These are phyloP conservation scores for Agrocybe pediades DNA, from an alignment of 768 basidiomycete species.

Conservation along the genomic window DNA sequence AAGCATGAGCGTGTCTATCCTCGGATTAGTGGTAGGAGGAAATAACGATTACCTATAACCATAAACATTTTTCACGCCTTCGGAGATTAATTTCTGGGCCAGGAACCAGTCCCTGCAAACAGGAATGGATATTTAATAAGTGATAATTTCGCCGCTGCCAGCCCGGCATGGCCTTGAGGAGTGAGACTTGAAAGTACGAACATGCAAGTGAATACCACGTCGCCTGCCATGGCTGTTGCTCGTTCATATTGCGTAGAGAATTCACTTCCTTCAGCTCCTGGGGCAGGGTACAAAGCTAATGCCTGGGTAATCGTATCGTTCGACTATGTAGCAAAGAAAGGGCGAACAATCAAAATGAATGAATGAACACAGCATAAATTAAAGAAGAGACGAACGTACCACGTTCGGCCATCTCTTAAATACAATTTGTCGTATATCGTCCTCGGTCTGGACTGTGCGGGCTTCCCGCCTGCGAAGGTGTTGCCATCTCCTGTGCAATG, in stretches of 20 bases:
- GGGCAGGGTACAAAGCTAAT: constrained; percentile 38
- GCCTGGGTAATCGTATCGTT: constrained; percentile 36
- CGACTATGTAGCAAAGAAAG: constrained; percentile 24
- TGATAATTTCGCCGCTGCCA: too few relatives aligned
- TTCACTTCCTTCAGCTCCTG: constrained; percentile 32
- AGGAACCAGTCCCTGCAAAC: constrained; percentile 39
- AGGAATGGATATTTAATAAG: neutral
- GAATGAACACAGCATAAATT: neutral
- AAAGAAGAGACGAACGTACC: constrained; percentile 24
- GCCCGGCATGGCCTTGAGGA: too few relatives aligned
- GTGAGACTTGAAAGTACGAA: constrained; percentile 16
- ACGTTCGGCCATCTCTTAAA: constrained; percentile 38
- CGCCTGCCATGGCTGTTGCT: constrained; percentile 41
- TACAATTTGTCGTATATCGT: constrained; percentile 34
- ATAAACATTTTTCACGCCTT: constrained; percentile 34
- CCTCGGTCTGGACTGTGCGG: constrained; percentile 38
- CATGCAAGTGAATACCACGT: constrained; percentile 47
- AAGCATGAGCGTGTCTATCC: neutral
- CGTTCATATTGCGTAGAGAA: constrained; percentile 42
- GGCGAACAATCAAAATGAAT: neutral
- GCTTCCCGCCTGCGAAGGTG: constrained; percentile 39
- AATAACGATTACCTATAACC: constrained; percentile 29
- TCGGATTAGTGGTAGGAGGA: neutral
- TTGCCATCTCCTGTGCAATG: constrained; percentile 46
- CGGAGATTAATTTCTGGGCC: constrained; percentile 30